Conservation (phyloP, 2,329 filamentous ascomycete species). For the Ceratocystis huliohia region DNA sequence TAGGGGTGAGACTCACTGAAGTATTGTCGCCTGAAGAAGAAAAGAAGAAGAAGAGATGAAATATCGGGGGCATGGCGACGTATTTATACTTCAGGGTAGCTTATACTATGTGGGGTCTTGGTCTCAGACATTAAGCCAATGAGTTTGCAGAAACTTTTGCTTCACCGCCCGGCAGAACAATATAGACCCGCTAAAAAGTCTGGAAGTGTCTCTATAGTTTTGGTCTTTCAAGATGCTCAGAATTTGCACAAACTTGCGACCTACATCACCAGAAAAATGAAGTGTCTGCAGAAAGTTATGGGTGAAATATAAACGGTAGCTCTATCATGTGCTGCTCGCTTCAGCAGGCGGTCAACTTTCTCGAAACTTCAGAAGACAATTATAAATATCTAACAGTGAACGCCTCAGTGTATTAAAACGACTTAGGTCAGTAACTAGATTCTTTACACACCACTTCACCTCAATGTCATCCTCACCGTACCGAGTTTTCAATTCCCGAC, state of each 20-base stretch:
- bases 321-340: background rate
- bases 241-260: constrained; percentile 7
- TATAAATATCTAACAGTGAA: too few species aligned
- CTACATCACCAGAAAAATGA: constrained; percentile 13
- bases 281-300: background rate
- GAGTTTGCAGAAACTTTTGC: background rate
- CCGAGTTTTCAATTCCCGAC: constrained; percentile 24
- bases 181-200: constrained; percentile 19
- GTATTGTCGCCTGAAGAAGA: constrained; percentile 50
- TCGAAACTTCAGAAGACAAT: too few species aligned
- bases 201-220: constrained; percentile 18
- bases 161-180: constrained; percentile 23
- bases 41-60: constrained; percentile 37
- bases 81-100: constrained; percentile 36
- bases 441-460: too few species aligned
- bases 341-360: background rate
- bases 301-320: background rate
- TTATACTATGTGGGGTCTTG: constrained; percentile 23
- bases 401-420: too few species aligned
- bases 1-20: constrained; percentile 37
- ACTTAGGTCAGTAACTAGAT: too few species aligned
- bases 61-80: constrained; percentile 22
- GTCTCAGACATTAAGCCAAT: constrained; percentile 1
- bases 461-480: background rate
- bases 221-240: constrained; percentile 1